A percentile compares a stretch with the other conserved stretches of the same genome.
Evolutionary conservation across 1,139 yeast genomes (phyloP).

Genomic region (Magnusiomyces suaveolens): DNA sequence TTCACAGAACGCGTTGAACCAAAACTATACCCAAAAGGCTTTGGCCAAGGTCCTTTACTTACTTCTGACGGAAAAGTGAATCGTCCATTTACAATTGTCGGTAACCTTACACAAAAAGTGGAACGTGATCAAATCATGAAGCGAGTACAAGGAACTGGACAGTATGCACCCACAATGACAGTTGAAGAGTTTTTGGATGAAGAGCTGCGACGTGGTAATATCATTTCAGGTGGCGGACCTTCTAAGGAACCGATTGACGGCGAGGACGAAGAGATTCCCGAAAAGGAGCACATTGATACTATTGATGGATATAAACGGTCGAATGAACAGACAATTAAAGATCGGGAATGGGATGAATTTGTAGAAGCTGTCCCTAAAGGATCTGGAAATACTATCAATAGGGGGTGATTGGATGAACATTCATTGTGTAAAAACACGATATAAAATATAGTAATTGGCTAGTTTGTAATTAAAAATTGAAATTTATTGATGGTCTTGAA

Average conservation of each 20-base stretch:
- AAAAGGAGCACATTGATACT: constrained; percentile 37
- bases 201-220: constrained; percentile 77
- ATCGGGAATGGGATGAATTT: constrained; percentile 88
- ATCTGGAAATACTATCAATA: constrained; percentile 78
- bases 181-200: constrained; percentile 86
- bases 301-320: constrained; percentile 37
- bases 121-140: constrained; percentile 45
- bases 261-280: constrained; percentile 43
- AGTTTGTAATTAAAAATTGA: too few relatives aligned
- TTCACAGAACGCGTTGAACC: constrained; percentile 12
- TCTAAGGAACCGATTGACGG: constrained; percentile 32
- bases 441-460: too few relatives aligned
- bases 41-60: constrained; percentile 24
- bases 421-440: too few relatives aligned
- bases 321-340: constrained; percentile 50
- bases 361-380: constrained; percentile 73
- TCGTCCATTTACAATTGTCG: constrained; percentile 72
- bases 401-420: constrained; percentile 44
- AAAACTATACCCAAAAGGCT: constrained; percentile 3
- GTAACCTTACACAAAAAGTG: neutral
- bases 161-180: constrained; percentile 85
- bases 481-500: too few relatives aligned
- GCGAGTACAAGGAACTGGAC: constrained; percentile 86
- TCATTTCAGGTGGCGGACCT: constrained; percentile 44
- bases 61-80: constrained; percentile 59